A percentile compares a stretch with the other conserved stretches of the same genome.
phyloP scores from a whole-genome alignment of 176 grass and related monocot genomes.

The Panicum miliaceum region DNA sequence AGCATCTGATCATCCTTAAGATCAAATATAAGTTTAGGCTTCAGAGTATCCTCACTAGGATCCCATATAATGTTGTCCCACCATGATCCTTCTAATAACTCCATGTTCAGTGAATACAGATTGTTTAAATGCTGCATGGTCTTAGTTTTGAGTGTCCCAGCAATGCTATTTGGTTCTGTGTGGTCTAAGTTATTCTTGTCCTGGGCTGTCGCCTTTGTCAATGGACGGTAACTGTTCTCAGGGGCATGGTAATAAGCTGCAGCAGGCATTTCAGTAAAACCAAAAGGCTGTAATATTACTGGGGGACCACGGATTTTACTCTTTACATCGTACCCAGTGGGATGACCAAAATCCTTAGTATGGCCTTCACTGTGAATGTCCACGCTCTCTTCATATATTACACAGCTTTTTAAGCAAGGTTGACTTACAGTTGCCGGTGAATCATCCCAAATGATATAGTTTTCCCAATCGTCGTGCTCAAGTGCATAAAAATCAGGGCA shows the following conservation, averaged over 20 bases:
- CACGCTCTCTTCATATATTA: slow-evolving; percentile 59
- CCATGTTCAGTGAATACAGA: slow-evolving; percentile 69
- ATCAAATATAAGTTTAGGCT: slow-evolving; percentile 93
- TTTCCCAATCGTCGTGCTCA: slow-evolving; percentile 91
- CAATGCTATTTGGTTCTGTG: slow-evolving; percentile 32
- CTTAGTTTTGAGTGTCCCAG: slow-evolving; percentile 50
- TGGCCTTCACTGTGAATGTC: slow-evolving; percentile 43
- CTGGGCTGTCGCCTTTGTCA: slow-evolving; percentile 30
- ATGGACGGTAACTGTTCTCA: slow-evolving; percentile 31
- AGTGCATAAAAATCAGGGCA: slow-evolving; percentile 91
- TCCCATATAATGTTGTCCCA: slow-evolving; percentile 91
- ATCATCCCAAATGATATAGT: slow-evolving; percentile 87
- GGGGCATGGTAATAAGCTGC: slow-evolving; percentile 41
- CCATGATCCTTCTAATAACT: slow-evolving; percentile 88
- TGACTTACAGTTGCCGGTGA: slow-evolving; percentile 64
- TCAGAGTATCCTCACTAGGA: slow-evolving; percentile 56
- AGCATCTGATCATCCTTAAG: slow-evolving; percentile 96
- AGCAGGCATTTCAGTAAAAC: slow-evolving; percentile 51
- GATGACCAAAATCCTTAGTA: slow-evolving; percentile 36
- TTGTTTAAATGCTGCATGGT: slow-evolving; percentile 57
- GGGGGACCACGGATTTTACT: slow-evolving; percentile 39
- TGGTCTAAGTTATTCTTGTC: slow-evolving; percentile 32
- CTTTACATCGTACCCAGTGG: slow-evolving; percentile 34
- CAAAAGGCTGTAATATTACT: slow-evolving; percentile 41
- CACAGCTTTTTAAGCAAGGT: slow-evolving; percentile 53